phyloP scores from a whole-genome alignment of 768 basidiomycete genomes.

The Lepiota venenata region DNA sequence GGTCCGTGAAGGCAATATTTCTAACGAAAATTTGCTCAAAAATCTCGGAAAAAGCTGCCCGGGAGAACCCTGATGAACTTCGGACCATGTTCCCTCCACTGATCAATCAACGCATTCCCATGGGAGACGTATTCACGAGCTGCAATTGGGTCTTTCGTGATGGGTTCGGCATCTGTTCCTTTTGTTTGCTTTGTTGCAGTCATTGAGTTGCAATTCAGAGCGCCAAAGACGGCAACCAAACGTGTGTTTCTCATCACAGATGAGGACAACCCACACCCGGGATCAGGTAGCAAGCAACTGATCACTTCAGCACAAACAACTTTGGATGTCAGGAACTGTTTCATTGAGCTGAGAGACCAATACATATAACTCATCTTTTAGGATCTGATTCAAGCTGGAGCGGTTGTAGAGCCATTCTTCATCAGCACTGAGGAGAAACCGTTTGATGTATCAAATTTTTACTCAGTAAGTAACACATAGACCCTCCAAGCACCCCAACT shows the following conservation, averaged over 20 bases:
- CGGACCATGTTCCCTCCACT: slow-evolving; percentile 63
- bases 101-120: slow-evolving; percentile 56
- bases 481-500: background rate
- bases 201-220: slow-evolving; percentile 38
- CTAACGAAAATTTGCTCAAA: slow-evolving; percentile 1
- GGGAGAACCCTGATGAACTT: slow-evolving; percentile 58
- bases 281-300: slow-evolving; percentile 53
- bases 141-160: slow-evolving; percentile 90
- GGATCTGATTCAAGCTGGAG: slow-evolving; percentile 82
- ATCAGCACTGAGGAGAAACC: slow-evolving; percentile 64
- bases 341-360: background rate
- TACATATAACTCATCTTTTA: slow-evolving; percentile 24
- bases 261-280: slow-evolving; percentile 72
- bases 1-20: slow-evolving; percentile 39
- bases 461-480: slow-evolving; percentile 49
- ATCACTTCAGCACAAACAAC: slow-evolving; percentile 70
- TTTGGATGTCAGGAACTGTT: slow-evolving; percentile 45
- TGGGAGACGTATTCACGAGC: slow-evolving; percentile 88
- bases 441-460: slow-evolving; percentile 77
- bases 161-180: slow-evolving; percentile 47
- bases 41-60: slow-evolving; percentile 45
- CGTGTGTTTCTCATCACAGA: slow-evolving; percentile 93
- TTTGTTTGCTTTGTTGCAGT: background rate
- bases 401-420: slow-evolving; percentile 85
- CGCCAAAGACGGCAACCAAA: slow-evolving; percentile 87